phyloP scores from a whole-genome alignment of 805 yeast species.

The Metschnikowia lachancei region DNA sequence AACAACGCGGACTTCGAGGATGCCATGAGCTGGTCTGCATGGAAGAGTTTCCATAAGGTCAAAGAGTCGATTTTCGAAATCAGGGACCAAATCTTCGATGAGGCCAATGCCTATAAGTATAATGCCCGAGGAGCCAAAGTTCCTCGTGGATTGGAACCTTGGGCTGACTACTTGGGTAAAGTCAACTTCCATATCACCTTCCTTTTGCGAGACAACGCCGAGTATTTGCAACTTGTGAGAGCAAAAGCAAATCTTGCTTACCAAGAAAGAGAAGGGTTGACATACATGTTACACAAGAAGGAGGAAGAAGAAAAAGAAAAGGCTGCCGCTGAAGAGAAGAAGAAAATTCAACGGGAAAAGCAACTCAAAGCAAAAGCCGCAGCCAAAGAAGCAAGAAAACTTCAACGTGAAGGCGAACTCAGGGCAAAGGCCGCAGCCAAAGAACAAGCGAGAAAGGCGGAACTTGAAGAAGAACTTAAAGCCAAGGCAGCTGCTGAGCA shows the following conservation, averaged over 20 bases:
- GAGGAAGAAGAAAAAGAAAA: slow-evolving; percentile 2
- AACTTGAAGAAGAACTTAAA: too few relatives aligned
- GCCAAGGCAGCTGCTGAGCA: too few relatives aligned
- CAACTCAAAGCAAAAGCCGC: not conserved
- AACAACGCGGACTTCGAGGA: slow-evolving; percentile 17
- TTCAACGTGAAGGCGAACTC: not conserved
- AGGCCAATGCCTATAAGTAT: slow-evolving; percentile 24
- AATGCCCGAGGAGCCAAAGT: slow-evolving; percentile 19
- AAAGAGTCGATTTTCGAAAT: slow-evolving; percentile 54
- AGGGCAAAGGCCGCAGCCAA: not conserved
- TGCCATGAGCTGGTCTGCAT: slow-evolving; percentile 25
- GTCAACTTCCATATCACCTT: slow-evolving; percentile 47
- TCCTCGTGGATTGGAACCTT: slow-evolving; percentile 37
- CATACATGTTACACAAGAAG: slow-evolving; percentile 8
- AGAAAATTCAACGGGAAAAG: not conserved
- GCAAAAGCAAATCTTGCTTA: slow-evolving; percentile 45
- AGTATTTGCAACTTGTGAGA: slow-evolving; percentile 33
- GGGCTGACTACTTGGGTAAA: slow-evolving; percentile 37
- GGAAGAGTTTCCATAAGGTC: slow-evolving; percentile 56
- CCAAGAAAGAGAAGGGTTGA: slow-evolving; percentile 35
- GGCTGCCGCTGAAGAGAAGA: slow-evolving; percentile 1
- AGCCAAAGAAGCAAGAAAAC: not conserved
- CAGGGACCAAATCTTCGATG: slow-evolving; percentile 49
- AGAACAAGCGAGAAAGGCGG: too few relatives aligned
- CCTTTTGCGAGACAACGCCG: slow-evolving; percentile 58